Conservation (phyloP, 257 asterid species). For the Solanum ossicruentum region DNA sequence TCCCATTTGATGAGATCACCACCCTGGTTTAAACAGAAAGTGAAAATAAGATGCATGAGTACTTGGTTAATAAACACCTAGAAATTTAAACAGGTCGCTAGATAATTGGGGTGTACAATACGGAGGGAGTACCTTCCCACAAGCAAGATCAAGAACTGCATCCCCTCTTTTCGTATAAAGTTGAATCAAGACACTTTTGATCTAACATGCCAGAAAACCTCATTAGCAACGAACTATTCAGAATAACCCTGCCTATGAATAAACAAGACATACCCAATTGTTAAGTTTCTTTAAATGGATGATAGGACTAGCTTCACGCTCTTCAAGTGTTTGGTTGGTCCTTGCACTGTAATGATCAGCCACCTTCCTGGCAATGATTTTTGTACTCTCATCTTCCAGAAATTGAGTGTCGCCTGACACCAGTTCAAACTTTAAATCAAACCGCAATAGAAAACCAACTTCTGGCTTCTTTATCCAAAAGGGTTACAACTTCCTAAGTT, state of each 20-base stretch:
- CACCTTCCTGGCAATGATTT: slow-evolving; percentile 72
- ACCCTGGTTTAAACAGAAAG: slow-evolving; percentile 43
- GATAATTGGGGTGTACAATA: background rate
- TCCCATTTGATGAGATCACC: slow-evolving; percentile 99
- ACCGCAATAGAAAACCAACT: background rate
- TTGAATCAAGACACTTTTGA: slow-evolving; percentile 94
- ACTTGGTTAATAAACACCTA: background rate
- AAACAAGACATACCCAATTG: slow-evolving; percentile 58
- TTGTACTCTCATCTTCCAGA: slow-evolving; percentile 71
- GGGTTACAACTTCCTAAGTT: background rate
- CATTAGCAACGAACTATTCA: background rate
- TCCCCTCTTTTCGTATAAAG: slow-evolving; percentile 74
- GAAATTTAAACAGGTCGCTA: background rate
- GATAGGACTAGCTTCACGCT: slow-evolving; percentile 93
- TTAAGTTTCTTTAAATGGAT: slow-evolving; percentile 96
- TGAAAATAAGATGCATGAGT: background rate
- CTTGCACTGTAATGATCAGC: slow-evolving; percentile 98
- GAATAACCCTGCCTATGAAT: background rate
- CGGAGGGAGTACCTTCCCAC: slow-evolving; percentile 64
- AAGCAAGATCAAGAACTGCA: slow-evolving; percentile 92
- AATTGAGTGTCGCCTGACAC: slow-evolving; percentile 42
- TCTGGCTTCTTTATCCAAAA: background rate
- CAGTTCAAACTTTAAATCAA: background rate
- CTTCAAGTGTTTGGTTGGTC: slow-evolving; percentile 91
- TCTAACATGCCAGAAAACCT: slow-evolving; percentile 23